Percentiles rank a stretch among this genome's conserved stretches.
Evolutionary conservation across 768 basidiomycete genomes (phyloP).

Genomic region (Podaxis sp.): DNA sequence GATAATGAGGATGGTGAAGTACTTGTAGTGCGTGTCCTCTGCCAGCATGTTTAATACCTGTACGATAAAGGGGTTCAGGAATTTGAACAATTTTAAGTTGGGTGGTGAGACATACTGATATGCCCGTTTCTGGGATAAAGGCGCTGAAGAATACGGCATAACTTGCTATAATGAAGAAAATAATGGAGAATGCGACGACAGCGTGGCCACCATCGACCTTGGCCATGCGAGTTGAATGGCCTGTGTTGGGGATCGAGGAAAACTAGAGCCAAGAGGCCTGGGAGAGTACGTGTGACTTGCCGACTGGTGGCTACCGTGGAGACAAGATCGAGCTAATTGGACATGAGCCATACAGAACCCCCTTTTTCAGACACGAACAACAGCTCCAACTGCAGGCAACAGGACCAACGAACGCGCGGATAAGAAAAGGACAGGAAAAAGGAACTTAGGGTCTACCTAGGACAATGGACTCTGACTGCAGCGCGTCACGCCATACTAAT

Average conservation of each 20-base stretch:
- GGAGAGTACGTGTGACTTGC: slow-evolving; percentile 10
- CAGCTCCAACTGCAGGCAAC: slow-evolving; percentile 1
- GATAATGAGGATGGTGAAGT: slow-evolving; percentile 73
- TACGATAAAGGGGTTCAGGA: neutral
- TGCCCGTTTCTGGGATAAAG: slow-evolving; percentile 52
- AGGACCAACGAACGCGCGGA: neutral
- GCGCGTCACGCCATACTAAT: slow-evolving; percentile 14
- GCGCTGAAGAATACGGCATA: slow-evolving; percentile 68
- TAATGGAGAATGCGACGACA: slow-evolving; percentile 41
- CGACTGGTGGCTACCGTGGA: slow-evolving; percentile 10
- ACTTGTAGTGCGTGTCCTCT: slow-evolving; percentile 87
- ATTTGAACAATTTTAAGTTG: neutral
- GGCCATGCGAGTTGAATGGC: slow-evolving; percentile 17
- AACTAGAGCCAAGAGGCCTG: slow-evolving; percentile 6
- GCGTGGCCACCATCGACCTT: slow-evolving; percentile 38
- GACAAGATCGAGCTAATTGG: slow-evolving; percentile 8
- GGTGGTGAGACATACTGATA: slow-evolving; percentile 40
- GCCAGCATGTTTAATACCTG: slow-evolving; percentile 67
- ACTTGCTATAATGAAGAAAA: slow-evolving; percentile 56
- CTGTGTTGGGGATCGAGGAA: neutral
- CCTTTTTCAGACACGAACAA: slow-evolving; percentile 3
- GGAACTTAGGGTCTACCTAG: neutral
- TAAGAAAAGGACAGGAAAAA: neutral
- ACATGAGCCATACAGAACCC: neutral
- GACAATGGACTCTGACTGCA: slow-evolving; percentile 10